Evolutionary conservation across 345 rosid species (phyloP).

Genomic region (Litchi chinensis): DNA sequence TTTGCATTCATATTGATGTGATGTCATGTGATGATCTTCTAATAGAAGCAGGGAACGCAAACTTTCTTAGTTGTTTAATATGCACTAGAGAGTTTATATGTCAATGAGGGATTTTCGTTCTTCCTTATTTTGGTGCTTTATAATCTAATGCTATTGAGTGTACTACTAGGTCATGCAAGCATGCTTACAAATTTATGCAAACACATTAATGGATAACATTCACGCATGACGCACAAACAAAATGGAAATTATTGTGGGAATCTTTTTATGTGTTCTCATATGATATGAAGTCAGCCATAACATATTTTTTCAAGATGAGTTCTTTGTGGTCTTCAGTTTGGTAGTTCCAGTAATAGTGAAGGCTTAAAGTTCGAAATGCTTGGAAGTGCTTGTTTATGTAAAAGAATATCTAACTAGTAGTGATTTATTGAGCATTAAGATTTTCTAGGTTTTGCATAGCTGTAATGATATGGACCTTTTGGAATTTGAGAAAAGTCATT

Average conservation of each 20-base stretch:
- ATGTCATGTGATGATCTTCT: background rate
- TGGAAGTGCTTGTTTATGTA: background rate
- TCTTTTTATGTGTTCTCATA: background rate
- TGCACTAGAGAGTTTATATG: background rate
- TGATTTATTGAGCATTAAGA: conserved; percentile 1
- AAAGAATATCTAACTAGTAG: background rate
- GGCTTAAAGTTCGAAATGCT: background rate
- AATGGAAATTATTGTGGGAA: background rate
- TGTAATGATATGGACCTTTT: background rate
- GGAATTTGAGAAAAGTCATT: conserved; percentile 6
- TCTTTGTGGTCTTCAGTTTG: background rate
- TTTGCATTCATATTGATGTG: background rate
- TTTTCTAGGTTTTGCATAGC: background rate
- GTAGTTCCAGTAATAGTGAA: background rate
- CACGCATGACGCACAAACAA: background rate
- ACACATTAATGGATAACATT: background rate
- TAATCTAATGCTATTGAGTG: background rate
- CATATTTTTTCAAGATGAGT: background rate
- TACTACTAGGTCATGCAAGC: background rate
- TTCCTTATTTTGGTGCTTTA: background rate
- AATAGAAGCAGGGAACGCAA: background rate
- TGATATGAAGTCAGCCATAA: background rate
- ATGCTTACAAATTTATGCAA: background rate
- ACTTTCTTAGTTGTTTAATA: background rate
- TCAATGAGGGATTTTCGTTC: background rate